phyloP scores from a whole-genome alignment of 225 moss, liverwort and hornwort species.

The Sphagnum contortum region DNA sequence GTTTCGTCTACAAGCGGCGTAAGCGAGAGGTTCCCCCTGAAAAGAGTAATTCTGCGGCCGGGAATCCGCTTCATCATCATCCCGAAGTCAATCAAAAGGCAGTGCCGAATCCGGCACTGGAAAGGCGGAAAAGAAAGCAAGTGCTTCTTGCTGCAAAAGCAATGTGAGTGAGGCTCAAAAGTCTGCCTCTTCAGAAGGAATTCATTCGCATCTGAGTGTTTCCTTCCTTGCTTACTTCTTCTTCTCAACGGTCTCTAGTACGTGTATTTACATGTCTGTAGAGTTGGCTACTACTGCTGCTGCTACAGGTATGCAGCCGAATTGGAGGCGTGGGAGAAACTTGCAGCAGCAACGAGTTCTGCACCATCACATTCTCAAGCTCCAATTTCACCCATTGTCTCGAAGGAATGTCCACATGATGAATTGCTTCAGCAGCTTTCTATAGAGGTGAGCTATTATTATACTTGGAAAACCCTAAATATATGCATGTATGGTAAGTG shows the following conservation, averaged over 20 bases:
- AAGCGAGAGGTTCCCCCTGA: conserved; percentile 22
- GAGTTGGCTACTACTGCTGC: no score
- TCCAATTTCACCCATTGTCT: conserved; percentile 8
- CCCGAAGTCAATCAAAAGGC: conserved; percentile 8
- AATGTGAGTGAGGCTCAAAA: conserved; percentile 13
- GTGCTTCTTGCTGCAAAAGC: conserved; percentile 37
- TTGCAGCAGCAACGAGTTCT: conserved; percentile 29
- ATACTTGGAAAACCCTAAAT: no score
- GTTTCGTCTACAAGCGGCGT: conserved; percentile 43
- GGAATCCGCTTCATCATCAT: conserved; percentile 1
- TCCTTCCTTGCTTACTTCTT: no score
- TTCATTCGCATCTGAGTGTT: no score
- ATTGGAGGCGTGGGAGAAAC: conserved; percentile 46
- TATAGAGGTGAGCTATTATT: conserved; percentile 28
- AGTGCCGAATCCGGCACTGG: conserved; percentile 8
- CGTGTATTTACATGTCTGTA: no score
- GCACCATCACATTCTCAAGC: conserved; percentile 8
- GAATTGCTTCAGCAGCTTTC: conserved; percentile 27
- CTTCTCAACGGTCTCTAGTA: no score
- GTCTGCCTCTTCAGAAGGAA: no score
- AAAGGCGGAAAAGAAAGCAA: conserved; percentile 24
- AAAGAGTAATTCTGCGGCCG: no score
- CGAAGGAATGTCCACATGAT: conserved; percentile 13
- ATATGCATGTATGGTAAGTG: no score
- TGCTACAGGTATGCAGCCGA: conserved; percentile 36